Percentiles rank a stretch among this genome's conserved stretches.
Conservation (phyloP, 2,329 filamentous ascomycete species). For the Cercospora sp. region DNA sequence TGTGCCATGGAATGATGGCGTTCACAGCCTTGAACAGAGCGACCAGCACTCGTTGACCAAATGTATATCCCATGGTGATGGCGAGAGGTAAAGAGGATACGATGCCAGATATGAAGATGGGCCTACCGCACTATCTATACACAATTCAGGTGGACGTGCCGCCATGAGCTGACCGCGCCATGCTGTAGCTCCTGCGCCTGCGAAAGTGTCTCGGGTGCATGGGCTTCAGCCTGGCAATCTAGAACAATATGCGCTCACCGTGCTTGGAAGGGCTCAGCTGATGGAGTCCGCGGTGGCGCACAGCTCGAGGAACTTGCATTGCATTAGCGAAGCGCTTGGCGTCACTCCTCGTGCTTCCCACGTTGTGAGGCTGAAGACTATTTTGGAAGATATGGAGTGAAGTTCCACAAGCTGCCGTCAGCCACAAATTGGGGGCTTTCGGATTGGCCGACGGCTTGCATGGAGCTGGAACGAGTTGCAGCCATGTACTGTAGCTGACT, state of each 20-base stretch:
- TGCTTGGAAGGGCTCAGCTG: conserved; percentile 6
- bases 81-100: not conserved
- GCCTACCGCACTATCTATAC: conserved; percentile 2
- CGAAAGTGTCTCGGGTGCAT: not conserved
- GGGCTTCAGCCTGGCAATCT: not conserved
- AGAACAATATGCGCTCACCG: not conserved
- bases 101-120: not conserved
- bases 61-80: conserved; percentile 7
- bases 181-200: not conserved
- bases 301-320: conserved; percentile 1
- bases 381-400: not conserved
- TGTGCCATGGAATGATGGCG: conserved; percentile 46
- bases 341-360: not conserved
- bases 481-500: not conserved
- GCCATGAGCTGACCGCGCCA: not conserved
- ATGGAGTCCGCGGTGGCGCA: not conserved
- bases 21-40: conserved; percentile 43
- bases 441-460: conserved; percentile 4
- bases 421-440: not conserved
- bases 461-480: not conserved
- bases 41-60: conserved; percentile 2
- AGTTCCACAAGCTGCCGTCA: not conserved
- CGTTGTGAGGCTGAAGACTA: not conserved
- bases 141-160: not conserved
- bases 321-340: conserved; percentile 2